Evolutionary conservation across 208 protist species (phyloP).

Genomic region (Leishmania turanica): DNA sequence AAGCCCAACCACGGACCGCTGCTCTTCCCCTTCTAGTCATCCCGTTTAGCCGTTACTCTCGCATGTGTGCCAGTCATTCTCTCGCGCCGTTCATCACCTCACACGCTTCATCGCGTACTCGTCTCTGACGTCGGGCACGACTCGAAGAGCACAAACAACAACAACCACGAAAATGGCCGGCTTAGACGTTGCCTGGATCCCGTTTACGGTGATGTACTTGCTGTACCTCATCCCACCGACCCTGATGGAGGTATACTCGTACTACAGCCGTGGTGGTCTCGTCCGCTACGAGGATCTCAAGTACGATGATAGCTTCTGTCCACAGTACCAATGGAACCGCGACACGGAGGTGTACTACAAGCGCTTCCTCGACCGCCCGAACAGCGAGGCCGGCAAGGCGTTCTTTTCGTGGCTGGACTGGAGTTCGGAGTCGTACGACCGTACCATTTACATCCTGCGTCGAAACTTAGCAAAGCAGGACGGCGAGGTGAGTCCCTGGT

Average conservation of each 20-base stretch:
- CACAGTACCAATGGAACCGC: constrained; percentile 58
- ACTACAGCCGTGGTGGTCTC: constrained; percentile 89
- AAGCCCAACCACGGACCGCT: background rate
- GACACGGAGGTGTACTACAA: constrained; percentile 88
- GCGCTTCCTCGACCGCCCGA: constrained; percentile 86
- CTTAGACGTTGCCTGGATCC: constrained; percentile 82
- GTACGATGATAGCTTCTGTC: constrained; percentile 84
- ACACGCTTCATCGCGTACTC: background rate
- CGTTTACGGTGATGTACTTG: constrained; percentile 87
- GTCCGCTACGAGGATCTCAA: constrained; percentile 85
- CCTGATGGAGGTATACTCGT: constrained; percentile 91
- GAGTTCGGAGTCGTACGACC: constrained; percentile 86
- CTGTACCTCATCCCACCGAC: constrained; percentile 90
- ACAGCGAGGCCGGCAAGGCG: constrained; percentile 80
- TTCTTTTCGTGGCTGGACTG: constrained; percentile 92
- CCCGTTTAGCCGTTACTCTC: background rate
- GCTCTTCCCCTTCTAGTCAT: background rate
- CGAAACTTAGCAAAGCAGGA: constrained; percentile 73
- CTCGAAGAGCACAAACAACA: background rate
- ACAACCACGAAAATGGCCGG: constrained; percentile 51
- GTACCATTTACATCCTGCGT: constrained; percentile 78
- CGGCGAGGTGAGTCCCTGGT: constrained; percentile 70
- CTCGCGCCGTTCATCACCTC: background rate
- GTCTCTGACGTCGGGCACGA: background rate
- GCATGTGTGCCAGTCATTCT: background rate